A percentile compares a stretch with the other conserved stretches of the same genome.
Evolutionary conservation across 345 rosid genomes (phyloP).

Genomic region (Aethionema arabicum): DNA sequence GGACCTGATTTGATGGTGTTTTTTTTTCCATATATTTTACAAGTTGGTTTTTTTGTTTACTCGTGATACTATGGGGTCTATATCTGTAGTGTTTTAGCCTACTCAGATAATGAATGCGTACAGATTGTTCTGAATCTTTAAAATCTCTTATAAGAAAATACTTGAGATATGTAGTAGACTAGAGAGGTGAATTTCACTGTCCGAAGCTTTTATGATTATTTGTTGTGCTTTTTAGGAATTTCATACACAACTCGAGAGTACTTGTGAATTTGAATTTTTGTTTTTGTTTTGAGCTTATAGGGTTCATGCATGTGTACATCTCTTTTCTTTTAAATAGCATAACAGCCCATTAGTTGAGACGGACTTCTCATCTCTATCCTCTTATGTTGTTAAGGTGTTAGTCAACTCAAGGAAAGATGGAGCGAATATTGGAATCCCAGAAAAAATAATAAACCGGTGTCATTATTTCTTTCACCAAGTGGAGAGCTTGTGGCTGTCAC

Average conservation of each 20-base stretch:
- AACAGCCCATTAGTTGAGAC: constrained; percentile 9
- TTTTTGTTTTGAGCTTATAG: constrained; percentile 12
- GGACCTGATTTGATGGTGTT: too few species aligned
- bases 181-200: constrained; percentile 1
- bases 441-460: constrained; percentile 42
- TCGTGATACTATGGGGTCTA: background rate
- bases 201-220: background rate
- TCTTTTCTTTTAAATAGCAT: constrained; percentile 6
- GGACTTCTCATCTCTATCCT: constrained; percentile 3
- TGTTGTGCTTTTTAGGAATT: constrained; percentile 13
- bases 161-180: constrained; percentile 1
- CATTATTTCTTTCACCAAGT: constrained; percentile 66
- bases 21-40: too few species aligned
- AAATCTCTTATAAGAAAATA: background rate
- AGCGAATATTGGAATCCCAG: constrained; percentile 44
- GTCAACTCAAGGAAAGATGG: constrained; percentile 71
- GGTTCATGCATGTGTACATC: constrained; percentile 6
- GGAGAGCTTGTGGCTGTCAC: constrained; percentile 87
- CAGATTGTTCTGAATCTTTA: background rate
- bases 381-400: constrained; percentile 50
- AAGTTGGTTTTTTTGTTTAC: too few species aligned
- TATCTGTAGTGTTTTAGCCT: background rate
- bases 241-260: background rate
- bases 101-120: background rate
- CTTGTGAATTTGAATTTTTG: constrained; percentile 6